Conservation (phyloP, 306 rosid genomes). For the Leucaena leucocephala region DNA sequence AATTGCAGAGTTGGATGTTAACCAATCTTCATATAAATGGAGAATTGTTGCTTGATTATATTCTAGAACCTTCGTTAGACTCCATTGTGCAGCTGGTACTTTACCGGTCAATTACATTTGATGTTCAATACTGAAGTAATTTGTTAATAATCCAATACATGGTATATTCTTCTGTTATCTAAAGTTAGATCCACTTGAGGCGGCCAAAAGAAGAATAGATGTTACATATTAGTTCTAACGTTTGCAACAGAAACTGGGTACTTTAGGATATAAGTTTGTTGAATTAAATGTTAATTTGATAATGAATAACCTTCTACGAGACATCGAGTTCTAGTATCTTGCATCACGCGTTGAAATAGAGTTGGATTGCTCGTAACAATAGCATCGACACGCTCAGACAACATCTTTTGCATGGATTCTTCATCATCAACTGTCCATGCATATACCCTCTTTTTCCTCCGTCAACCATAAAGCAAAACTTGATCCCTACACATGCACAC, state of each 20-base stretch:
- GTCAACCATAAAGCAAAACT: slow-evolving; percentile 28
- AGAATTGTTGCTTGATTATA: slow-evolving; percentile 8
- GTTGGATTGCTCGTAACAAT: slow-evolving; percentile 82
- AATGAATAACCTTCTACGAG: slow-evolving; percentile 76
- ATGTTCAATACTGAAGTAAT: not conserved
- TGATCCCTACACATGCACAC: slow-evolving; percentile 14
- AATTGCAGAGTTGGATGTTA: not conserved
- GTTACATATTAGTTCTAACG: slow-evolving; percentile 3
- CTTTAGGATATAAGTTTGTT: not conserved
- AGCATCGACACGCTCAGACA: slow-evolving; percentile 75
- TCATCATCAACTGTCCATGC: slow-evolving; percentile 91
- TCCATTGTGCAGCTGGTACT: not conserved
- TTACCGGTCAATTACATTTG: not conserved
- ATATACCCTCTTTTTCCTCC: slow-evolving; percentile 79
- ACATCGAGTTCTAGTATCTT: slow-evolving; percentile 68
- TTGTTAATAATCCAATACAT: not conserved
- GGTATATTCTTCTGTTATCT: not conserved
- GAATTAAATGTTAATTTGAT: slow-evolving; percentile 41
- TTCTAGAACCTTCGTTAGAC: too few relatives aligned
- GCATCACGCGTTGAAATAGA: slow-evolving; percentile 70
- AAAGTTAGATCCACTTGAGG: not conserved
- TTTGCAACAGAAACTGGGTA: slow-evolving; percentile 16
- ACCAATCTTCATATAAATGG: not conserved
- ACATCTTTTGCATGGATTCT: slow-evolving; percentile 69
- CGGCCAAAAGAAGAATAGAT: slow-evolving; percentile 30